Conservation (phyloP, 2,329 filamentous ascomycete species). For the Aspergillus fijiensis region DNA sequence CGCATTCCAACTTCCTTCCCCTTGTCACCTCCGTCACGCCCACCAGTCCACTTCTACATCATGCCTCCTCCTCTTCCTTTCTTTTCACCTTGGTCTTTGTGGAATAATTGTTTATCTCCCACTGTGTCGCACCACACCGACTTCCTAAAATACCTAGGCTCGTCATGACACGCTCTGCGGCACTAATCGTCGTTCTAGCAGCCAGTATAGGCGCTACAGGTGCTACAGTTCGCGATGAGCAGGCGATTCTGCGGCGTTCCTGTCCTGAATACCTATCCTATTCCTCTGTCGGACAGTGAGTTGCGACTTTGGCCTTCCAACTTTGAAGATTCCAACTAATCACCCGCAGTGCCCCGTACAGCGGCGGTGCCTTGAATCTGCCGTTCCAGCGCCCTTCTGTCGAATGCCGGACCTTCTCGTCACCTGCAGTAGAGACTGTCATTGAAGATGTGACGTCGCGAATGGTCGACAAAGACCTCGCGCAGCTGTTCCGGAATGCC, state of each 20-base stretch:
- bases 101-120: neutral
- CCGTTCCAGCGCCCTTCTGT: conserved; percentile 81
- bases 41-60: neutral
- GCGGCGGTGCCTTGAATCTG: conserved; percentile 72
- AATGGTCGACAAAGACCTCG: conserved; percentile 82
- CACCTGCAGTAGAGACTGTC: conserved; percentile 80
- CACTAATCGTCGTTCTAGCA: conserved; percentile 18
- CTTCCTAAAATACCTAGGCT: neutral
- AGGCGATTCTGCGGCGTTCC: conserved; percentile 40
- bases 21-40: neutral
- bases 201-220: conserved; percentile 10
- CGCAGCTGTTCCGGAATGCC: conserved; percentile 89
- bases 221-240: conserved; percentile 24
- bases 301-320: conserved; percentile 8
- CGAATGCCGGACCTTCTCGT: conserved; percentile 86
- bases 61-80: neutral
- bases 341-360: conserved; percentile 67
- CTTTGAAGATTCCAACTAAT: neutral
- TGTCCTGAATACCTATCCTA: conserved; percentile 68
- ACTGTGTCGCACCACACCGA: neutral
- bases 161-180: conserved; percentile 12
- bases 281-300: conserved; percentile 60
- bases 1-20: neutral
- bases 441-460: conserved; percentile 77
- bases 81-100: neutral